These are phyloP conservation scores for Starmera pachycereana DNA, from an alignment of 805 yeast species.

Conservation along the genomic window DNA sequence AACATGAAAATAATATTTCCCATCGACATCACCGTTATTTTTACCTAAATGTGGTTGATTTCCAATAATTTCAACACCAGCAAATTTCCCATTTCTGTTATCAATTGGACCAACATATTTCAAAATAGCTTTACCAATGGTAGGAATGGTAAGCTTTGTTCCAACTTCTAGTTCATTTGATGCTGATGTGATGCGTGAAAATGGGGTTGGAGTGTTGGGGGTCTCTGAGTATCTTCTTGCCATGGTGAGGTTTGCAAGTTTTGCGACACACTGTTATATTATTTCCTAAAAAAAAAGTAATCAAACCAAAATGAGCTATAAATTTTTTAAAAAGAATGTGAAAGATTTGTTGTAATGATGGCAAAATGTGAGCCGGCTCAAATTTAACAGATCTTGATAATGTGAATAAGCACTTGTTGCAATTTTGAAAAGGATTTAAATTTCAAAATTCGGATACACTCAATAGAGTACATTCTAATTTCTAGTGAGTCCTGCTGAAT, in stretches of 20 bases:
- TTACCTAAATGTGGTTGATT: constrained; percentile 59
- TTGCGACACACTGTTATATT: too few relatives aligned
- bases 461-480: too few relatives aligned
- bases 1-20: constrained; percentile 59
- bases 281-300: too few relatives aligned
- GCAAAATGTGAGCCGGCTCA: too few relatives aligned
- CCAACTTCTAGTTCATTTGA: constrained; percentile 8
- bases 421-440: too few relatives aligned
- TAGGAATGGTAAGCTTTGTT: constrained; percentile 38
- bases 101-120: constrained; percentile 65
- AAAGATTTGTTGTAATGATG: too few relatives aligned
- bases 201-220: constrained; percentile 1
- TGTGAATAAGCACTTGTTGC: too few relatives aligned
- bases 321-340: too few relatives aligned
- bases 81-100: constrained; percentile 66
- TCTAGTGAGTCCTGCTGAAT: too few relatives aligned
- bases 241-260: background rate
- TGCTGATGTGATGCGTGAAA: background rate
- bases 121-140: constrained; percentile 58
- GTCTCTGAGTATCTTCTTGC: constrained; percentile 1
- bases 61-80: constrained; percentile 80
- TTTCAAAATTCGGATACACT: too few relatives aligned
- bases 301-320: too few relatives aligned
- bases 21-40: constrained; percentile 77
- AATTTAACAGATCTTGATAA: too few relatives aligned